Evolutionary conservation across 1,139 yeast genomes (phyloP).

Genomic region (Pichia inconspicua): DNA sequence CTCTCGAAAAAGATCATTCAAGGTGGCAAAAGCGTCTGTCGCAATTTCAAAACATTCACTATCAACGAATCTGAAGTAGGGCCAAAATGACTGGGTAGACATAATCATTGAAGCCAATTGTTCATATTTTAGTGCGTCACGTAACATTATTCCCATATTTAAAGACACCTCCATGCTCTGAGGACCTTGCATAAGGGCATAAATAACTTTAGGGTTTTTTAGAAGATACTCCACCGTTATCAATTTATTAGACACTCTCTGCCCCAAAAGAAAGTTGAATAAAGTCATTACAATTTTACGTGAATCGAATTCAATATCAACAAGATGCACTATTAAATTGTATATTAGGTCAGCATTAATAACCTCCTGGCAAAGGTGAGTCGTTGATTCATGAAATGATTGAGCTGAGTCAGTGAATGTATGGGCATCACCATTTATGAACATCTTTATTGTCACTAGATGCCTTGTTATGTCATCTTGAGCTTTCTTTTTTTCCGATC

Average conservation of each 20-base stretch:
- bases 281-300: constrained; percentile 73
- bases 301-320: constrained; percentile 75
- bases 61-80: constrained; percentile 70
- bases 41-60: constrained; percentile 79
- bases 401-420: constrained; percentile 9
- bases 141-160: constrained; percentile 67
- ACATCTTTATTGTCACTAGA: constrained; percentile 57
- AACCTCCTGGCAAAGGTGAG: constrained; percentile 66
- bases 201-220: constrained; percentile 57
- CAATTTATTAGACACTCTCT: constrained; percentile 67
- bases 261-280: constrained; percentile 69
- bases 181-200: constrained; percentile 57
- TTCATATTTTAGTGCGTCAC: constrained; percentile 84
- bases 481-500: constrained; percentile 48
- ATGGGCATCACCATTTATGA: constrained; percentile 58
- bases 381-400: constrained; percentile 65
- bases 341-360: constrained; percentile 65
- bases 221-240: constrained; percentile 85
- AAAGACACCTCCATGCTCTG: constrained; percentile 67
- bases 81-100: constrained; percentile 63
- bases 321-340: constrained; percentile 49
- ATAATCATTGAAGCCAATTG: constrained; percentile 50
- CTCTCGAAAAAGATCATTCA: constrained; percentile 58
- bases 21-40: constrained; percentile 78
- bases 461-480: constrained; percentile 75